Base-by-base conservation (phyloP, 1,284 basidiomycete genomes). In the Tilletia indica region DNA sequence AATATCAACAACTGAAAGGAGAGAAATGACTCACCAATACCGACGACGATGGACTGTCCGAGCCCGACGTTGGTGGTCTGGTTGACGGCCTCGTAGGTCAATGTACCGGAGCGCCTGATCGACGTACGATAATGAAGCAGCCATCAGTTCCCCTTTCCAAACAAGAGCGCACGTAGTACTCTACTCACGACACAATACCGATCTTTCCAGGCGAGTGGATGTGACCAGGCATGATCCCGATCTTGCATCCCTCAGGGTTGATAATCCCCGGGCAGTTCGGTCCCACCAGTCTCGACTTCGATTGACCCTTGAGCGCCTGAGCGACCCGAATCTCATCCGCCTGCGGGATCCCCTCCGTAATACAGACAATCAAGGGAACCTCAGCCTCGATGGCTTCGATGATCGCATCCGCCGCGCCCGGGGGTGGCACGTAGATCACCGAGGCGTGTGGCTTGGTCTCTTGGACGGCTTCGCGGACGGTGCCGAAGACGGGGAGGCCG, bases 251-350 rank as follows among this genome's bases (percentile, higher is more conserved):
- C 70, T 85, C 85, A 8, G 94, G 93, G 84, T 95, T 94, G 83
- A 99, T 98, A 82, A 99, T 91, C 85, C 97, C 97, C 4, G 97
- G 97, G 87, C 97, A 99, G 86, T 99, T 99, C 63, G 94, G 94
- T 25, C 85, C 85, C 54, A 86, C 82, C 78, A 99, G 91, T 80
- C 97, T 91, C 73, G 93, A 96, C 83, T 93, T 94, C 77, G 90
- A 93, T 86, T 99, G 97, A 83, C 90, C 91, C 85, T 92, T 93
- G 80, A 99, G 89, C 19, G 93, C 97, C 83, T 97, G 92, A 87
- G 93, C 91, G 77, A 99, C 92, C 42, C 79, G 74, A 67, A 84
- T 80, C 72, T 83, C 82, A 66, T 84, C 82, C 74, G 78, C 78
- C 73, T 83, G 81, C 1, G 82, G 82, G 39, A 84, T 84, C n/a